A percentile compares a stretch with the other conserved stretches of the same genome.
These are phyloP conservation scores for Phytophthora brassicae DNA, from an alignment of 352 stramenopile species.

Conservation along the genomic window DNA sequence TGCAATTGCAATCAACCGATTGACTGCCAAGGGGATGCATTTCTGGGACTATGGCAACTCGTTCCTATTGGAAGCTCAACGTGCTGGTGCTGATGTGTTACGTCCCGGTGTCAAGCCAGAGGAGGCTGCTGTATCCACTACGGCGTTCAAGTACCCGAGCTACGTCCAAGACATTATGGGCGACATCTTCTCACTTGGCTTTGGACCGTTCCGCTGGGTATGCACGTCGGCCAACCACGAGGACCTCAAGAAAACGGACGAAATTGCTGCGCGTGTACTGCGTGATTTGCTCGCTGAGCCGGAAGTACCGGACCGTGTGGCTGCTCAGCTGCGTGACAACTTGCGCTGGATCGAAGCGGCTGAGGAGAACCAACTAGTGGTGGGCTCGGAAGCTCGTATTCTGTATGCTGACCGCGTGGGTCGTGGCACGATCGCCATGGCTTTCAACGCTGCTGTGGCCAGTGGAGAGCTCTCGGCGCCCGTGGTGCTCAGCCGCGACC, in stretches of 20 bases:
- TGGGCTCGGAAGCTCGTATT: constrained; percentile 88
- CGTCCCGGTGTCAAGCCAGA: constrained; percentile 41
- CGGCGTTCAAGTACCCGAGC: constrained; percentile 84
- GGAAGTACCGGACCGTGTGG: constrained; percentile 48
- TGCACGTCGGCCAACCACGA: constrained; percentile 67
- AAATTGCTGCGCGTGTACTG: constrained; percentile 71
- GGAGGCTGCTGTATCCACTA: constrained; percentile 65
- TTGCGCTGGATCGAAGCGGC: constrained; percentile 85
- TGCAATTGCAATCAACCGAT: constrained; percentile 76
- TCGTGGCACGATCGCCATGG: constrained; percentile 71
- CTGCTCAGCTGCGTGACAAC: constrained; percentile 83
- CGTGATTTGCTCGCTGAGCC: constrained; percentile 61
- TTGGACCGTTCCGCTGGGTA: constrained; percentile 90
- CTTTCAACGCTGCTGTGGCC: constrained; percentile 84
- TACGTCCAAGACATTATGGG: constrained; percentile 93
- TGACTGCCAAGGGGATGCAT: constrained; percentile 77
- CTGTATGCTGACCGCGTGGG: constrained; percentile 85
- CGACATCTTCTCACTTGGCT: constrained; percentile 90
- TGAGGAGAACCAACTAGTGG: constrained; percentile 83
- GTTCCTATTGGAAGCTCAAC: constrained; percentile 84
- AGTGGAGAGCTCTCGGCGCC: constrained; percentile 63
- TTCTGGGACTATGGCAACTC: constrained; percentile 93
- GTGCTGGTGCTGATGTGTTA: constrained; percentile 78
- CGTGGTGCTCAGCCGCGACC: constrained; percentile 84
- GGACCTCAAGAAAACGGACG: constrained; percentile 79